Evolutionary conservation across 208 protist species (phyloP), one percentile per base, ranked within the genome.

Genomic region (Acanthamoeba royreba): DNA sequence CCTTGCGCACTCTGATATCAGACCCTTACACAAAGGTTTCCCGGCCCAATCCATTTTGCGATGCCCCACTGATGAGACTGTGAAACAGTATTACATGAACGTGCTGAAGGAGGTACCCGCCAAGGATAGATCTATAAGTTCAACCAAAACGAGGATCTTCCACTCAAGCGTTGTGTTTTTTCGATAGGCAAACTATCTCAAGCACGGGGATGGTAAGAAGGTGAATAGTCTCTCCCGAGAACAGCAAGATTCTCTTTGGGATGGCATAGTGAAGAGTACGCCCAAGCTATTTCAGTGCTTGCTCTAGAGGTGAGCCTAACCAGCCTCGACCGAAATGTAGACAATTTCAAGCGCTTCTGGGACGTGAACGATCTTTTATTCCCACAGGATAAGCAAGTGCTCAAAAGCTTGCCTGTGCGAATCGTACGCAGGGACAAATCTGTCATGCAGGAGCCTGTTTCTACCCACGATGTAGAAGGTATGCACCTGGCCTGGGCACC

Each of bases 11-110:
- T 28, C 66, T 77, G 25, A 1, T 43, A 15, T 11, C 7, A 17
- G 9, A 17, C 0, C 22, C 0, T 11, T 0, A n/a, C 35, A 4
- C 19, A 11, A 17, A 81, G 69, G 83, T 38, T 89, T 89, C 38
- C 83, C 83, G 3, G 53, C 49, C 1, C 46, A 66, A n/a, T 33
- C 28, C 15, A 69, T 89, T 11, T 52, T 89, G 47, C 83, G 83
- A 38, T 89, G 83, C 49, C 83, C 83, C 45, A 89, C 46, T 4
- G 83, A 89, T 35, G 52, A 69, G 38, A 66, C 83, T 8, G 83
- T 89, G 33, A 89, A 69, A 52, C 83, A 89, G 46, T 66, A 89
- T 52, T 89, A 89, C 83, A 89, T 89, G 83, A 89, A 89, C 83
- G 83, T 89, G 15, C 49, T 90, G 3, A 90, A 90, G 53, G 83